Base-by-base conservation (phyloP, 169 alveolate genomes). In the Eimeria necatrix region DNA sequence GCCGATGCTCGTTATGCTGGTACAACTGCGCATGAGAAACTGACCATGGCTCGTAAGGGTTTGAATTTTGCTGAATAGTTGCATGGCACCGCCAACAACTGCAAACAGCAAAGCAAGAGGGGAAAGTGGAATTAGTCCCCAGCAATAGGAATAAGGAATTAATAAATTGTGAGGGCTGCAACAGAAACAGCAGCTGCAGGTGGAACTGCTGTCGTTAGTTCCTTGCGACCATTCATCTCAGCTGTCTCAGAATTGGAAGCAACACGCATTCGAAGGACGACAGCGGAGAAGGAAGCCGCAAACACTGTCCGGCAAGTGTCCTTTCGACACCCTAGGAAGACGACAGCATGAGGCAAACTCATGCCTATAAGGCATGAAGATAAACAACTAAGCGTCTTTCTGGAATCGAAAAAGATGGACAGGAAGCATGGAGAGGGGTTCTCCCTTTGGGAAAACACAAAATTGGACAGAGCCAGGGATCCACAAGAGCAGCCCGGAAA, bases 1-100 rank as follows among this genome's bases (percentile, higher is more conserved):
- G 51, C 48, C 87, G 41, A 32, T 76, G 3, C 61, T 12, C 20
- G 0, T 20, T 4, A 53, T 46, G 87, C 87, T 76, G 87, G 32
- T n/a, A 60, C 87, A 12, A 22, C 68, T n/a, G 41, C 87, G 5
- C 8, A 20, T 51, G 71, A 3, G 52, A 32, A 22, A 3, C 88
- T 78, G 51, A 78, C 88, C 88, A 20, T 48, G 88, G 4, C 16
- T 20, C 18, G 71, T 7, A 46, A 51, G 46, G 7, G 49, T 18
- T 64, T 78, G 68, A 2, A 78, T 78, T 64, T 49, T 51, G 52
- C 88, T 22, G 5, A 78, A 64, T 20, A 78, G 68, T 20, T 78
- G 88, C n/a, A 18, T 10, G 7, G 88, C 88, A 10, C 68, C 88
- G 16, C 88, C 88, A 52, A 78, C 71, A 51, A 78, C 88, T 78